Conservation (phyloP, 805 yeast genomes). For the Dipodascus albidus region DNA sequence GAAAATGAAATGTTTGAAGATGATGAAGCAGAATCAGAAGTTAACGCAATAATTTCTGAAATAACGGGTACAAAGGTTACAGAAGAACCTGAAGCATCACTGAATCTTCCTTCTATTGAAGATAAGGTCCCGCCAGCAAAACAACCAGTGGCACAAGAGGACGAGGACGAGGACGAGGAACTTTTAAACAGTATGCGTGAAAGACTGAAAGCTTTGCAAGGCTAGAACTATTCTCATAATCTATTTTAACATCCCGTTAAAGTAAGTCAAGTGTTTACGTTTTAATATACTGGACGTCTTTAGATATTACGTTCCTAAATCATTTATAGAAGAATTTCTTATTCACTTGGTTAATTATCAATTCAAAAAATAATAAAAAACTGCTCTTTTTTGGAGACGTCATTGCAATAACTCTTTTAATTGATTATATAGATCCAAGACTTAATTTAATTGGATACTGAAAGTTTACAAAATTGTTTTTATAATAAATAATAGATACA, state of each 20-base stretch:
- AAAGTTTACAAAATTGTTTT: too few species aligned
- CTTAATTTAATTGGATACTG: too few species aligned
- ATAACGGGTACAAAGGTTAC: conserved; percentile 41
- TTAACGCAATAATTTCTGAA: conserved; percentile 27
- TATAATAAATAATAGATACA: neutral
- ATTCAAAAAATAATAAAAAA: too few species aligned
- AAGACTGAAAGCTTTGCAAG: conserved; percentile 73
- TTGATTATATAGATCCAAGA: too few species aligned
- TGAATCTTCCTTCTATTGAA: conserved; percentile 13
- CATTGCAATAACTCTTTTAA: too few species aligned
- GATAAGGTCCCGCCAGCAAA: conserved; percentile 16
- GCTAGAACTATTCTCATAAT: conserved; percentile 24
- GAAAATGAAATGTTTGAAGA: conserved; percentile 46
- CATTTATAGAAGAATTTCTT: too few species aligned
- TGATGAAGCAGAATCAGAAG: conserved; percentile 27
- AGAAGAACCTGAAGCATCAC: conserved; percentile 41
- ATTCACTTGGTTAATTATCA: too few species aligned
- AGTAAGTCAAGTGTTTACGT: too few species aligned
- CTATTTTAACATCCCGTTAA: too few species aligned
- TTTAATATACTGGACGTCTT: too few species aligned
- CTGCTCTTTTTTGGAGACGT: too few species aligned
- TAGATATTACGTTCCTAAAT: too few species aligned
- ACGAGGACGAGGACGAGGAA: conserved; percentile 57
- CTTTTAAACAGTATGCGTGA: conserved; percentile 81
- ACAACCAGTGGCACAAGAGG: conserved; percentile 20